Percentiles rank a stretch among this genome's conserved stretches.
phyloP scores from a whole-genome alignment of 1,284 basidiomycete species.

The Fomes fomentarius region DNA sequence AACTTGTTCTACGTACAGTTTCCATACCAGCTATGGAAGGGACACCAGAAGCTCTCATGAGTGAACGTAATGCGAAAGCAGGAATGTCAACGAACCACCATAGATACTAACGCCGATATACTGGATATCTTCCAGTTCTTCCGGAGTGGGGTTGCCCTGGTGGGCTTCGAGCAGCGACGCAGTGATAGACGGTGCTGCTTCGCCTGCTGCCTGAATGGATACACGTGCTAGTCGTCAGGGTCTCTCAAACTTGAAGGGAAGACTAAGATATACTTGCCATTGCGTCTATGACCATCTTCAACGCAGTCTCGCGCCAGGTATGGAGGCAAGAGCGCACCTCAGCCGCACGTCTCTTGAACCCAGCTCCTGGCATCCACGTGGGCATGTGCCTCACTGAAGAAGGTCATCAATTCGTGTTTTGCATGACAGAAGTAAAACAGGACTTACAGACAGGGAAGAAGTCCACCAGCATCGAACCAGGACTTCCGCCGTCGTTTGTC shows the following conservation, averaged over 20 bases:
- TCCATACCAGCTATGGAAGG: slow-evolving; percentile 27
- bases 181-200: not conserved
- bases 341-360: slow-evolving; percentile 55
- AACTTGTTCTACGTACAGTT: slow-evolving; percentile 7
- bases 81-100: slow-evolving; percentile 16
- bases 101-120: slow-evolving; percentile 22
- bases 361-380: slow-evolving; percentile 56
- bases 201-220: not conserved
- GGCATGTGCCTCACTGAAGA: slow-evolving; percentile 48
- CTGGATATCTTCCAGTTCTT: slow-evolving; percentile 23
- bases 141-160: not conserved
- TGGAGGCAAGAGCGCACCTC: slow-evolving; percentile 43
- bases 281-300: slow-evolving; percentile 49
- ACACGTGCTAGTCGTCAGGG: not conserved
- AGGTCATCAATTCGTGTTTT: no score
- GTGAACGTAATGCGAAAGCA: not conserved
- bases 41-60: not conserved
- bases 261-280: slow-evolving; percentile 41
- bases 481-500: slow-evolving; percentile 49
- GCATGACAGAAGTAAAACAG: slow-evolving; percentile 1
- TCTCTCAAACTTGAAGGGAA: no score
- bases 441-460: slow-evolving; percentile 55
- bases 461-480: slow-evolving; percentile 57
- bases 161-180: slow-evolving; percentile 1
- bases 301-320: slow-evolving; percentile 46